phyloP scores from a whole-genome alignment of 1,139 yeast species.

The Hyphopichia fennica region DNA sequence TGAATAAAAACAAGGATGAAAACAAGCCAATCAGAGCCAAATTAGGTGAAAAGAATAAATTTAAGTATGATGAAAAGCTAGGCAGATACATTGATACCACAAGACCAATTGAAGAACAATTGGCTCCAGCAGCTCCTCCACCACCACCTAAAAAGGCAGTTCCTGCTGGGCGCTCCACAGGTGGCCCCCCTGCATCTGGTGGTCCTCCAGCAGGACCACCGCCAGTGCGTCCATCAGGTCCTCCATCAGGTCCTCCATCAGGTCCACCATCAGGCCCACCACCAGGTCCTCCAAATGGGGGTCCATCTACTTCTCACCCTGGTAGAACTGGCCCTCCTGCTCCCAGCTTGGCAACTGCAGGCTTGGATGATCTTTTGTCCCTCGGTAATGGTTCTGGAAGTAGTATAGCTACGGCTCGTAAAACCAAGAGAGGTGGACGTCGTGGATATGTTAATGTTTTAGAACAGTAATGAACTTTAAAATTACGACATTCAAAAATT shows the following conservation, averaged over 20 bases:
- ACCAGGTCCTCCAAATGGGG: conserved; percentile 4
- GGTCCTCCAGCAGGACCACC: conserved; percentile 1
- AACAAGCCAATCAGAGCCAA: conserved; percentile 83
- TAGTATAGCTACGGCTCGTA: conserved; percentile 40
- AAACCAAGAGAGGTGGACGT: conserved; percentile 64
- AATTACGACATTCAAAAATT: not conserved
- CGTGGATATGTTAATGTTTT: conserved; percentile 79
- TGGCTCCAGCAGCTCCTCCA: conserved; percentile 60
- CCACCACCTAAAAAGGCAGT: conserved; percentile 58
- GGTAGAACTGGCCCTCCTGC: conserved; percentile 9
- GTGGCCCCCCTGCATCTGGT: conserved; percentile 6
- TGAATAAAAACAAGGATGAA: conserved; percentile 46
- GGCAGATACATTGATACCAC: conserved; percentile 85
- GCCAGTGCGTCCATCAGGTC: conserved; percentile 1
- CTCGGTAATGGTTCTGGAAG: conserved; percentile 37
- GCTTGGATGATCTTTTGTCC: conserved; percentile 69
- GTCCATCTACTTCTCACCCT: conserved; percentile 6
- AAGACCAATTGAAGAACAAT: conserved; percentile 69
- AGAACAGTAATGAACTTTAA: conserved; percentile 29
- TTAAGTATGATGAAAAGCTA: conserved; percentile 79
- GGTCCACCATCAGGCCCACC: conserved; percentile 4
- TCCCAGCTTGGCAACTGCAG: conserved; percentile 44
- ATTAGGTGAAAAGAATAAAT: conserved; percentile 74
- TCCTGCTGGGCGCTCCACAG: conserved; percentile 10
- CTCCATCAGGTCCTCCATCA: conserved; percentile 2